Evolutionary conservation across 805 yeast species (phyloP).

Genomic region (Candida sonorensis): DNA sequence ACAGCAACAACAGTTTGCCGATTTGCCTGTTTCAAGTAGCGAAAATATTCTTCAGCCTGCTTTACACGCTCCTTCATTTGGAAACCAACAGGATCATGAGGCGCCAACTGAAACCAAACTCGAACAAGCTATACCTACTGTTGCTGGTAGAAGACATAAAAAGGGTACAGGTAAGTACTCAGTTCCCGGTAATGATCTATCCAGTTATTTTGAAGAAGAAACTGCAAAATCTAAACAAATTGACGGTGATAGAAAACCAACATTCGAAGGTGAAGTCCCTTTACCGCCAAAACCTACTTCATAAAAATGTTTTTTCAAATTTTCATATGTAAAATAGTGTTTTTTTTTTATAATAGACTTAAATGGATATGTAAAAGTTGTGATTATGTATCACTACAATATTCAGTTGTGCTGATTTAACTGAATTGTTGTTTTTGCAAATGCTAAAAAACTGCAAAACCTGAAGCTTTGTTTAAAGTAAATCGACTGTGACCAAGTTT

Average conservation of each 20-base stretch:
- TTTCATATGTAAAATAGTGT: too few relatives aligned
- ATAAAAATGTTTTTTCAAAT: neutral
- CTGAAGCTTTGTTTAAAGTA: too few relatives aligned
- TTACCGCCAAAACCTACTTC: conserved; percentile 28
- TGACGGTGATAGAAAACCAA: conserved; percentile 27
- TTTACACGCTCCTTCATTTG: conserved; percentile 20
- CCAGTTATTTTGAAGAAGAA: conserved; percentile 36
- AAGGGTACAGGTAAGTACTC: conserved; percentile 9
- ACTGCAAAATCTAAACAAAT: conserved; percentile 32
- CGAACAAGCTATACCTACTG: conserved; percentile 2
- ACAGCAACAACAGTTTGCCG: neutral
- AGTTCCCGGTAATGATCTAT: conserved; percentile 21
- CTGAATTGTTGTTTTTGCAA: too few relatives aligned
- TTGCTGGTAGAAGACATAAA: conserved; percentile 11
- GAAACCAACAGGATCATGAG: neutral
- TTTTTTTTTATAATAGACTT: too few relatives aligned
- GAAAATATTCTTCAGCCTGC: conserved; percentile 14
- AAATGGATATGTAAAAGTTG: too few relatives aligned
- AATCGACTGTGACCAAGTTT: too few relatives aligned
- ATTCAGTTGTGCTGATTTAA: too few relatives aligned
- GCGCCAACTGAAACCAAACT: conserved; percentile 1
- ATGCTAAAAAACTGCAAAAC: too few relatives aligned
- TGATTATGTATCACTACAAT: too few relatives aligned
- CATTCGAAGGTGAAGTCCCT: conserved; percentile 20
- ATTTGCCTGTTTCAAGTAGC: conserved; percentile 7